Evolutionary conservation across 2,329 filamentous ascomycete genomes (phyloP).

Genomic region (Lecanicillium sp.): DNA sequence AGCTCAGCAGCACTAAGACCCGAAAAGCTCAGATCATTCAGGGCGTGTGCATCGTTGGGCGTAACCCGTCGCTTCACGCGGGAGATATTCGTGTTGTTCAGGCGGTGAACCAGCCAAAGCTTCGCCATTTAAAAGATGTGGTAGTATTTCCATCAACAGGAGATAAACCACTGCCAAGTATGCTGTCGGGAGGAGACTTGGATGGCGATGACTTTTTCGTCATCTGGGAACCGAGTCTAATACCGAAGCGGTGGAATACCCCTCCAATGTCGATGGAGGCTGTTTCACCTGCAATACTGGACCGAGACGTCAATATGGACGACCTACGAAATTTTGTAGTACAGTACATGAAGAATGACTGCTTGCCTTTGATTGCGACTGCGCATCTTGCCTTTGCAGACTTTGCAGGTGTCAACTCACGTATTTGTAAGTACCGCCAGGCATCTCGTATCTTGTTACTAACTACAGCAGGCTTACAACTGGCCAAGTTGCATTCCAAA

Average conservation of each 20-base stretch:
- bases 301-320: constrained; percentile 56
- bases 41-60: constrained; percentile 74
- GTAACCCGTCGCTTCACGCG: constrained; percentile 89
- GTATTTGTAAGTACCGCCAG: constrained; percentile 47
- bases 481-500: constrained; percentile 77
- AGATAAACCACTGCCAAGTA: constrained; percentile 77
- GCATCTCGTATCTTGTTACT: neutral
- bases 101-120: constrained; percentile 65
- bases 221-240: constrained; percentile 74
- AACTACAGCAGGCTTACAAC: constrained; percentile 43
- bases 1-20: constrained; percentile 55
- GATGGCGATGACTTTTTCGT: constrained; percentile 95
- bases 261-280: constrained; percentile 70
- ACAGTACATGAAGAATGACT: constrained; percentile 85
- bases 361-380: constrained; percentile 68
- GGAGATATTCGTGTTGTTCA: constrained; percentile 84
- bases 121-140: constrained; percentile 74
- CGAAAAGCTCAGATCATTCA: constrained; percentile 56
- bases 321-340: constrained; percentile 84
- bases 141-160: constrained; percentile 81
- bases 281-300: constrained; percentile 44
- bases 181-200: constrained; percentile 93
- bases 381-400: constrained; percentile 78
- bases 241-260: constrained; percentile 63
- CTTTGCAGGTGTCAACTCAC: constrained; percentile 54